Base-by-base conservation (phyloP, 768 basidiomycete species). In the Tylopilus sp. region DNA sequence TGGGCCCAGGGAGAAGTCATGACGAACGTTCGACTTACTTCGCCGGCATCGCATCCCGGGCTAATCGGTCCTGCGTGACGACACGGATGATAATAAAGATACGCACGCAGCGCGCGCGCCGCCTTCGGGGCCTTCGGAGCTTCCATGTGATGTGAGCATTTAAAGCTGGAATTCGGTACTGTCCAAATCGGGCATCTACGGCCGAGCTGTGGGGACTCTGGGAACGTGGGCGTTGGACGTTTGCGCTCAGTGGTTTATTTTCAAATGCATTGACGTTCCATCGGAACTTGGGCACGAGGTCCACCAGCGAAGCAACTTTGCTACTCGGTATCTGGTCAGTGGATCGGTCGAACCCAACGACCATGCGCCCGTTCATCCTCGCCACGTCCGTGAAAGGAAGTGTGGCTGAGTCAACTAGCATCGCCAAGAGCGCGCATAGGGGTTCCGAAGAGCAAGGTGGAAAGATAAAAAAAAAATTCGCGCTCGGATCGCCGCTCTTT, bases 361-460 rank as follows among this genome's bases (percentile, higher is more conserved):
- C 72, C 58, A 80, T 81, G 59, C 78, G 76, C 56, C 85, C 81
- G 56, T 77, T 73, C 85, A 87, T 87, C 63, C 86, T 86, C 64
- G 85, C 87, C 56, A 19, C 34, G 33, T 25, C 19, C 33, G 40
- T 40, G 36, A 19, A 25, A 58, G 30, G 58, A 28, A 42, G n/a
- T n/a, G n/a, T n/a, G n/a, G 22, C 2, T 17, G 8, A 9, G 34
- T 14, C 31, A 19, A 28, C 25, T 16, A 6, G 30, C 28, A 16
- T n/a, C 24, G n/a, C 12, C 56, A 45, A 16, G 42, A 29, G 28
- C 30, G 25, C 8, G 8, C n/a, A n/a, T 17, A 38, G 21, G 38
- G 24, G 22, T 3, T n/a, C 34, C n/a, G n/a, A n/a, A n/a, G n/a
- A n/a, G n/a, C n/a, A n/a, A 12, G 31, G 12, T 12, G 33, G 13